phyloP scores from a whole-genome alignment of 129 eudicot species.

The Gnaphalium uliginosum region DNA sequence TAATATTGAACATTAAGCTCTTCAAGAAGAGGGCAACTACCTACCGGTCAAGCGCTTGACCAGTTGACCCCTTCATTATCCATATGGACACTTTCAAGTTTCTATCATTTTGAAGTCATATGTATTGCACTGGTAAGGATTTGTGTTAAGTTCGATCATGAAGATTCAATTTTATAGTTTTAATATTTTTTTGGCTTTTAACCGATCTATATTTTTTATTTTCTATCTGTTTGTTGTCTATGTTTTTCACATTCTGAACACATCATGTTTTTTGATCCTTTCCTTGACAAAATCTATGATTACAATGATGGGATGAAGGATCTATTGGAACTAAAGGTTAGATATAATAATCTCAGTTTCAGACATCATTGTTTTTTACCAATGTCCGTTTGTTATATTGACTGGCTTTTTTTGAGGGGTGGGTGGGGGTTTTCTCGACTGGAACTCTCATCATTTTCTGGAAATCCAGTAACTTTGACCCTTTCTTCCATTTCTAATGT shows the following conservation, averaged over 20 bases:
- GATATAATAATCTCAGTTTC: background rate
- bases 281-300: constrained; percentile 59
- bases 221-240: background rate
- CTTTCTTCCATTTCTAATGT: background rate
- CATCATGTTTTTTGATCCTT: constrained; percentile 91
- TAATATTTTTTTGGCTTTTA: background rate
- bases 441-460: background rate
- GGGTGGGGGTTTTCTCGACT: too few relatives aligned
- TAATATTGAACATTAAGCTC: too few relatives aligned
- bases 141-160: background rate
- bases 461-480: background rate
- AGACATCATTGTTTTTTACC: too few relatives aligned
- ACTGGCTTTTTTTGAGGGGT: too few relatives aligned
- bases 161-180: background rate
- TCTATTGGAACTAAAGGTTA: constrained; percentile 64
- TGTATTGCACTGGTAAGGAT: background rate
- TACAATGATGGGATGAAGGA: constrained; percentile 71
- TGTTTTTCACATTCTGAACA: constrained; percentile 26
- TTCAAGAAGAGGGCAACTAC: too few relatives aligned
- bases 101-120: background rate
- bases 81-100: background rate
- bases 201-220: background rate
- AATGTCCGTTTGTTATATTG: too few relatives aligned
- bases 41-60: too few relatives aligned
- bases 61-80: too few relatives aligned